Base-by-base conservation (phyloP, 2,329 filamentous ascomycete species). In the Trichophyton equinum region DNA sequence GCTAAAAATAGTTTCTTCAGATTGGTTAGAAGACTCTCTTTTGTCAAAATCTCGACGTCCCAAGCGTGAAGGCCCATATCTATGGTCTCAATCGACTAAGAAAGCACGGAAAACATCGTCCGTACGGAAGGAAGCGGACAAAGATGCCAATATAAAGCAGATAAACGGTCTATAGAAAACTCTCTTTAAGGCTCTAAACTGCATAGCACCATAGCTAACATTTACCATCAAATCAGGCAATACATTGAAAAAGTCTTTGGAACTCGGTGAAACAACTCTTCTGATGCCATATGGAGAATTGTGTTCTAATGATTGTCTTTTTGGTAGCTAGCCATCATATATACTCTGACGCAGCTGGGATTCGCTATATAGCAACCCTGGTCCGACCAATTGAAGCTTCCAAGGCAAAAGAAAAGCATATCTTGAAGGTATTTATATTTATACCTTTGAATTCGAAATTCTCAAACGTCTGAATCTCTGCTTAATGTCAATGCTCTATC, bases 361-460 rank as follows among this genome's bases (percentile, higher is more conserved):
- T 89, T 69, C 71, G 76, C 3, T 90, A 89, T 72, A 78, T 85
- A 60, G 74, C 88, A 61, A 77, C 78, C 0, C 73, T 94, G 13
- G 78, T 79, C 2, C 81, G 86, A 33, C 69, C 68, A 68, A 81
- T 73, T 71, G 77, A 68, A 44, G 71, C 63, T 3, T 74, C 76
- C 9, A 80, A 80, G 44, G 68, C 73, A 0, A 81, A 81, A 49
- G 82, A 89, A 67, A 82, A 80, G 38, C 85, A 83, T 46, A 74
- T 77, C 0, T 71, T 88, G 1, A 81, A 78, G 62, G 85, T 88
- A 57, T 27, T 18, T 6, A 51, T 51, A 47, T 11, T 20, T 25
- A 11, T 51, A 51, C 40, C 40, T 7, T 30, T 1, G n/a, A 44
- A 15, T 15, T 18, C 40, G 2, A 44, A 4, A 15, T 47, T 13